Conservation (phyloP, 257 asterid species). For the Fraxinus excelsior region DNA sequence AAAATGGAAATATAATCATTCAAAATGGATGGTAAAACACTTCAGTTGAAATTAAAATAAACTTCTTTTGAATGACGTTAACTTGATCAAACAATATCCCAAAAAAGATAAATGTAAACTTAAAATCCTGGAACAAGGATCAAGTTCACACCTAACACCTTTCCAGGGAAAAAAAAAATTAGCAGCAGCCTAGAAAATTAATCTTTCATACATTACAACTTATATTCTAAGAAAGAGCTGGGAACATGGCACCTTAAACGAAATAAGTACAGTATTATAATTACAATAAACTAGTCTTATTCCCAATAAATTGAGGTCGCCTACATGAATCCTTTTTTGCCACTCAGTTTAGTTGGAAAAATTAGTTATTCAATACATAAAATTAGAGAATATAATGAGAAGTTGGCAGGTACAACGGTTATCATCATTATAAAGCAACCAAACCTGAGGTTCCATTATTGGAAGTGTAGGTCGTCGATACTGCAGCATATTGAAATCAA, state of each 20-base stretch:
- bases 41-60: slow-evolving; percentile 11
- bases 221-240: slow-evolving; percentile 6
- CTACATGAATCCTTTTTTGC: neutral
- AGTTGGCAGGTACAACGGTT: slow-evolving; percentile 3
- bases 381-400: slow-evolving; percentile 7
- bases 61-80: neutral
- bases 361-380: neutral
- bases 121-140: slow-evolving; percentile 9
- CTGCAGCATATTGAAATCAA: slow-evolving; percentile 40
- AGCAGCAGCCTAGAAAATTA: slow-evolving; percentile 4
- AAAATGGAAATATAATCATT: slow-evolving; percentile 12
- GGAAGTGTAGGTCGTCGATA: slow-evolving; percentile 58
- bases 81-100: slow-evolving; percentile 8
- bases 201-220: neutral
- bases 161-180: neutral
- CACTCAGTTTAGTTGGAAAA: neutral
- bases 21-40: neutral
- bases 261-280: neutral
- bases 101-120: neutral
- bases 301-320: neutral
- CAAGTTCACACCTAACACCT: slow-evolving; percentile 1
- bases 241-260: slow-evolving; percentile 4
- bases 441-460: slow-evolving; percentile 81
- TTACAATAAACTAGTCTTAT: neutral
- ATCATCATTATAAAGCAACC: slow-evolving; percentile 30